Evolutionary conservation across 306 rosid genomes (phyloP), one percentile per base, ranked within the genome.

Genomic region (Astragalus glycyphyllos): DNA sequence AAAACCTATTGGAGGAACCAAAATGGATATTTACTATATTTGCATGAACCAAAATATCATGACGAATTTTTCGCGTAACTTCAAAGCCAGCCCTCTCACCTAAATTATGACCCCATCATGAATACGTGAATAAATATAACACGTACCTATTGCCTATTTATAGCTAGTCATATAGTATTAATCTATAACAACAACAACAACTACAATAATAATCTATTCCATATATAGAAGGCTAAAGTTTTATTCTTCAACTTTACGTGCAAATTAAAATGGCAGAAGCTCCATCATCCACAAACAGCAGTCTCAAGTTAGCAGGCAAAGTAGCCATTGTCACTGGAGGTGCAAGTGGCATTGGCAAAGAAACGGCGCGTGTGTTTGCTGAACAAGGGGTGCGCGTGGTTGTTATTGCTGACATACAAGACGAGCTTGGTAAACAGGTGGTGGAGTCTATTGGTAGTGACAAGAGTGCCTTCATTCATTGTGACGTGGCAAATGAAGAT

Each of bases 331-430:
- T 88, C 40, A 84, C 91, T 1, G 87, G 89, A 0, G 89, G 87
- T 0, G 89, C 91, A 4, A 84, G 86, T 12, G 95, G 95, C 14
- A 84, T 88, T 3, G 89, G 91, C 0, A 81, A 86, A 50, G 90
- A 83, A 8, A 86, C 91, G 0, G 89, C 71, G 0, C 76, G 72
- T 2, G 60, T 44, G 8, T 84, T 89, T 5, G 77, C 85, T 1
- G 32, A 68, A 0, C 65, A 82, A 1, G 89, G 88, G 0, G 80
- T 85, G 0, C 79, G 77, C 0, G 42, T 78, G 16, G 81, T 86
- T 1, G 85, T 89, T 5, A 84, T 86, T 0, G 85, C 85, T 0
- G 92, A 89, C 38, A 61, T 87, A 16, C 89, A 81, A 44, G 86
- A 87, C 44, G 76, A 84, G 8, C 48, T 32, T 2, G 92, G 88